These are phyloP conservation scores for Brassica rapa DNA, from an alignment of 345 rosid genomes.

Conservation along the genomic window DNA sequence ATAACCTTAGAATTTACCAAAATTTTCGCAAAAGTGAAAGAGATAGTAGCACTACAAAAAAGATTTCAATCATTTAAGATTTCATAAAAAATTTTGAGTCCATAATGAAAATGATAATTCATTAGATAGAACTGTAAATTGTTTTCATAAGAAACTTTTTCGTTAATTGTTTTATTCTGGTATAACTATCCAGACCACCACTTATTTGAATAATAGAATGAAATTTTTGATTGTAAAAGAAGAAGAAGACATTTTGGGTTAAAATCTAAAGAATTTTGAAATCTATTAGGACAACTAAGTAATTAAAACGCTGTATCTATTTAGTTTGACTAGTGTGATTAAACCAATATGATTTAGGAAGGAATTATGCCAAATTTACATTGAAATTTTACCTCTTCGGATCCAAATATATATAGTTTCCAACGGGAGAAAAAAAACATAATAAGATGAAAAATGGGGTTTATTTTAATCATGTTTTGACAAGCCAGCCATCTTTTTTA, in stretches of 20 bases:
- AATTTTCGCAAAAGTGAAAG: too few species aligned
- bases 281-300: neutral
- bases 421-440: neutral
- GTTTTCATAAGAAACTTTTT: too few species aligned
- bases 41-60: too few species aligned
- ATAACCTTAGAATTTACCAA: too few species aligned
- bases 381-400: neutral
- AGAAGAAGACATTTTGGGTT: neutral
- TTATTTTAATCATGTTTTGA: slow-evolving; percentile 26
- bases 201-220: too few species aligned
- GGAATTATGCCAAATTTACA: slow-evolving; percentile 12
- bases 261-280: neutral
- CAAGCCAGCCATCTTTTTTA: slow-evolving; percentile 8
- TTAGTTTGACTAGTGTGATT: neutral
- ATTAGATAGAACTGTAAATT: too few species aligned
- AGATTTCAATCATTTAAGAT: too few species aligned
- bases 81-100: too few species aligned
- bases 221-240: too few species aligned
- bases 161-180: too few species aligned
- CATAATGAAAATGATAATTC: too few species aligned
- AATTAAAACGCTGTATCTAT: neutral
- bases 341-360: neutral
- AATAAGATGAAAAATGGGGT: neutral
- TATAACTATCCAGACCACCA: too few species aligned
- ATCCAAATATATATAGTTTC: neutral